Base-by-base conservation (phyloP, 2,329 filamentous ascomycete species). In the Penicillium thymicola region DNA sequence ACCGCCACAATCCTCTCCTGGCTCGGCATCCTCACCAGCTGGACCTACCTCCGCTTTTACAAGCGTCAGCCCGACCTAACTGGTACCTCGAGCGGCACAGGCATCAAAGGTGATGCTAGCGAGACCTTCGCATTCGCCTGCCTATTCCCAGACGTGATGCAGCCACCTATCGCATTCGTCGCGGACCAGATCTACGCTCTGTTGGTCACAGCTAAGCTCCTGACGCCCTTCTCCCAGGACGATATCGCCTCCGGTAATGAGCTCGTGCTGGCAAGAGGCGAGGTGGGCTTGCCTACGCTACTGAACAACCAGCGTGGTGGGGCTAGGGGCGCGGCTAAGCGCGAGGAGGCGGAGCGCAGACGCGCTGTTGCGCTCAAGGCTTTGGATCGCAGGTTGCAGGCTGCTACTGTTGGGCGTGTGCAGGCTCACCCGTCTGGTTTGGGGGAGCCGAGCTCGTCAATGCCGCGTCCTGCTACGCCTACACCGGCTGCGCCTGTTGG, bases 31-130 rank as follows among this genome's bases (percentile, higher is more conserved):
- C 73, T 97, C 59, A 88, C 87, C 11, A 92, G 90, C 73, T 99
- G 93, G 93, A 90, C 89, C 42, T 97, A 97, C 75, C 85, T 99
- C 18, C 90, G 94, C 64, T 99, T 97, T 81, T 97, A 90, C 81
- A 96, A 96, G 77, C 71, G 70, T 32, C 78, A 80, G 59, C 82
- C 78, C n/a, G 83, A 81, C 58, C 74, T 81, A 5, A 81, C 82
- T 0, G 80, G 80, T 0, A 78, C 80, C 2, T 78, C 79, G 5
- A 84, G 81, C 8, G 79, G 81, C 51, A 72, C 76, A 8, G 77
- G 79, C 9, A 84, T 96, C 65, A 89, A 88, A 62, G 94, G 94
- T 60, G 94, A 99, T 73, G 90, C 94, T 36, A 95, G 90, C 74
- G 94, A 99, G 75, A 96, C 92, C 0, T 99, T 99, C 71, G 89